These are phyloP conservation scores for Paramecium bursaria DNA, from an alignment of 73 alveolate species.

Conservation along the genomic window DNA sequence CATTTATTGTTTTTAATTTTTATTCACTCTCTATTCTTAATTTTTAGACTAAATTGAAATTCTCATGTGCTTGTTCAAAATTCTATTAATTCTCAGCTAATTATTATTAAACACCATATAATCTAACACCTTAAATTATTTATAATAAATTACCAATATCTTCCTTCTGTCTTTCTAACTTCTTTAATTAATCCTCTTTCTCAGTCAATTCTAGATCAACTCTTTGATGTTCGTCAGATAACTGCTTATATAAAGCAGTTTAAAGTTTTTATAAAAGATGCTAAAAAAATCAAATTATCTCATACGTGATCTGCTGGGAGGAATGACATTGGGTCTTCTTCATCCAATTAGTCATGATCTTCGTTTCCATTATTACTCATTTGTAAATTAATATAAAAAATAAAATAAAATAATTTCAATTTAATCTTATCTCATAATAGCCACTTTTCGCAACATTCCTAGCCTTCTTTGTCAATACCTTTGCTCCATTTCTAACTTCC, in stretches of 20 bases:
- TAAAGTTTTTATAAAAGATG: constrained; percentile 82
- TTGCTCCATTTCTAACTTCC: constrained; percentile 69
- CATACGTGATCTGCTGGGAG: constrained; percentile 91
- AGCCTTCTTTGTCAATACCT: constrained; percentile 54
- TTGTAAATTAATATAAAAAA: too few relatives aligned
- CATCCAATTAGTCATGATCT: constrained; percentile 66
- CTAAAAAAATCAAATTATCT: constrained; percentile 34
- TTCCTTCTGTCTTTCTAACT: constrained; percentile 80
- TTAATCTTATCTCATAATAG: constrained; percentile 68
- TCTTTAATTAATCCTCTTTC: constrained; percentile 83
- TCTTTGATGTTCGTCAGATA: constrained; percentile 87
- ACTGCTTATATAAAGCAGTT: constrained; percentile 79
- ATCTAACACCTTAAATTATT: constrained; percentile 74
- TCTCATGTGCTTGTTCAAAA: constrained; percentile 89
- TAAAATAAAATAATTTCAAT: too few relatives aligned
- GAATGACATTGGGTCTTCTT: constrained; percentile 80
- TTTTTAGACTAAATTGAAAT: constrained; percentile 84
- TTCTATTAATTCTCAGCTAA: constrained; percentile 88
- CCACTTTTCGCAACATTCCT: constrained; percentile 66
- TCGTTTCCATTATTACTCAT: constrained; percentile 14
- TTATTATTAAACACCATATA: constrained; percentile 88
- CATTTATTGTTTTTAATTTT: constrained; percentile 77
- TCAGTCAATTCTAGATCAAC: constrained; percentile 82
- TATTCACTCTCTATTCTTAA: constrained; percentile 86
- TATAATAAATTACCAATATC: constrained; percentile 76